Percentiles rank a stretch among this genome's conserved stretches.
These are phyloP conservation scores for Prosopis cineraria DNA, from an alignment of 306 rosid genomes.

Conservation along the genomic window DNA sequence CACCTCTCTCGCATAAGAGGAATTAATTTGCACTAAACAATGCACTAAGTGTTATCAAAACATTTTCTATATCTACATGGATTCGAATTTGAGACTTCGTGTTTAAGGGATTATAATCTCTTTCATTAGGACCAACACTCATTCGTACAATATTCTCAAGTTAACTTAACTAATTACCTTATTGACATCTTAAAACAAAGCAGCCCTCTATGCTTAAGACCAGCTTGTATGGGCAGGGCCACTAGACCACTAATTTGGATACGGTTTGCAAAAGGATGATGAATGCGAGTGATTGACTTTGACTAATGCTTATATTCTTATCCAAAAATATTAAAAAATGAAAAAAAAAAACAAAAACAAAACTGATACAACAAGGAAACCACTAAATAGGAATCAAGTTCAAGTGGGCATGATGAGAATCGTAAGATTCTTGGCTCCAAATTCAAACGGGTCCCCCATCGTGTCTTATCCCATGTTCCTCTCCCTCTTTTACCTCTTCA, in stretches of 20 bases:
- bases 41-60: too few relatives aligned
- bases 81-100: too few relatives aligned
- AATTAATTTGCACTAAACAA: too few relatives aligned
- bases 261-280: neutral
- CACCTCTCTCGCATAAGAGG: too few relatives aligned
- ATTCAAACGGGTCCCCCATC: neutral
- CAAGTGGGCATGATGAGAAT: neutral
- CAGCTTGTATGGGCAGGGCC: neutral
- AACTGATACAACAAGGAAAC: neutral
- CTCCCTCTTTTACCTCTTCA: neutral
- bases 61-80: too few relatives aligned
- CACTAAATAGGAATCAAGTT: neutral
- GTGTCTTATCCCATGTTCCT: neutral
- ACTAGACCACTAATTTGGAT: too few relatives aligned
- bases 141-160: too few relatives aligned
- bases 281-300: neutral
- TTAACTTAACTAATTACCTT: too few relatives aligned
- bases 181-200: too few relatives aligned
- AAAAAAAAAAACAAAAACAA: neutral
- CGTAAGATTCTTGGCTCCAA: neutral
- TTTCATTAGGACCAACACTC: too few relatives aligned
- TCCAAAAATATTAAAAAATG: neutral
- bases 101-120: too few relatives aligned
- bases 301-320: neutral
- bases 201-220: too few relatives aligned